Evolutionary conservation across 306 rosid species (phyloP).

Genomic region (Cicer arietinum): DNA sequence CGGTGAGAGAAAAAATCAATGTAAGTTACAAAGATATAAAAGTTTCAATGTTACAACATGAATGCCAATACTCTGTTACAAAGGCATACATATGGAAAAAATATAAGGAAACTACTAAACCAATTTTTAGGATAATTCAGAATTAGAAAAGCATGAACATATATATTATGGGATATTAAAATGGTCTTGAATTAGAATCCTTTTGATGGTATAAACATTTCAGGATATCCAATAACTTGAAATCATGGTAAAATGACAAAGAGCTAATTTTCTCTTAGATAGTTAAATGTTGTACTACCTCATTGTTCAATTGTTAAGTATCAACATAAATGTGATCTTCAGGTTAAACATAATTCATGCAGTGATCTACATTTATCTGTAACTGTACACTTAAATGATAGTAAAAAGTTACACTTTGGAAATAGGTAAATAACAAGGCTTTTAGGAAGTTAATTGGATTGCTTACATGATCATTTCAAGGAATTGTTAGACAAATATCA

Average conservation of each 20-base stretch:
- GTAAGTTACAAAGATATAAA: constrained; percentile 1
- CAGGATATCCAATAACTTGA: no score
- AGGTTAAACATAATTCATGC: no score
- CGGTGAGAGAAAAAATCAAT: constrained; percentile 11
- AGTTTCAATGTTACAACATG: constrained; percentile 23
- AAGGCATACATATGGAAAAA: constrained; percentile 13
- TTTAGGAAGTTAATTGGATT: neutral
- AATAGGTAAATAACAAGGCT: neutral
- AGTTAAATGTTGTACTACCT: neutral
- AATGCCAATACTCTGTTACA: neutral
- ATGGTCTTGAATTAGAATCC: neutral
- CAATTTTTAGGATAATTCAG: neutral
- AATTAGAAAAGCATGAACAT: neutral
- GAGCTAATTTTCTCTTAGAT: no score
- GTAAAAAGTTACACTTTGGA: neutral
- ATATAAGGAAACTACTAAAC: constrained; percentile 16
- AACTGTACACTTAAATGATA: neutral
- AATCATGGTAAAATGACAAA: no score
- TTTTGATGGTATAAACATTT: no score
- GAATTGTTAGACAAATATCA: neutral
- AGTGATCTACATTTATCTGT: neutral
- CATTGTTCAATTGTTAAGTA: constrained; percentile 13
- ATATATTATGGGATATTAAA: constrained; percentile 4
- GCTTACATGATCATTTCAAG: neutral
- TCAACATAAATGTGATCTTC: neutral